phyloP scores from a whole-genome alignment of 352 stramenopile species.

The Hyaloperonospora brassicae region DNA sequence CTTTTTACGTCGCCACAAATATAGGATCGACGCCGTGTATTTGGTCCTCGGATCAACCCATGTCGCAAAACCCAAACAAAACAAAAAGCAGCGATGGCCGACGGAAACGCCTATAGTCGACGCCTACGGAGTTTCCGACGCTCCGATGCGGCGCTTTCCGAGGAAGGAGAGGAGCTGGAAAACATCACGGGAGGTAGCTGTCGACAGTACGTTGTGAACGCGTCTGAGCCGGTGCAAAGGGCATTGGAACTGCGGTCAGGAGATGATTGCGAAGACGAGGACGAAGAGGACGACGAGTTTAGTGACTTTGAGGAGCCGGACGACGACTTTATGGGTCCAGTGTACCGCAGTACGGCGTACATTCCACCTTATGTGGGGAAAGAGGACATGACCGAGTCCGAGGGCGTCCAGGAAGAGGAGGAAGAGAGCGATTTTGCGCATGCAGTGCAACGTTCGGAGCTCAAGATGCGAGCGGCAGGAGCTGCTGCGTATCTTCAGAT shows the following conservation, averaged over 20 bases:
- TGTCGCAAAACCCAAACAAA: no score
- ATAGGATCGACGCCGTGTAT: neutral
- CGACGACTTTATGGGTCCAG: conserved; percentile 24
- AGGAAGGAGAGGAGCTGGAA: conserved; percentile 13
- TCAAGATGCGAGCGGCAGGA: conserved; percentile 26
- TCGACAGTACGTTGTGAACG: conserved; percentile 23
- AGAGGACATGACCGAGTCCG: conserved; percentile 25
- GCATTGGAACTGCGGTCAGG: conserved; percentile 41
- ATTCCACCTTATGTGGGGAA: conserved; percentile 12
- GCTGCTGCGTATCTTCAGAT: conserved; percentile 29
- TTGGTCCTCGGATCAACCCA: no score
- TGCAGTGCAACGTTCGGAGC: conserved; percentile 22
- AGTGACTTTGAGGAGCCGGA: conserved; percentile 36
- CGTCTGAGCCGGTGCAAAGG: conserved; percentile 50
- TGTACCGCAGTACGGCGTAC: conserved; percentile 25
- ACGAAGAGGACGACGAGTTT: conserved; percentile 32
- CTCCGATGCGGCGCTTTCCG: conserved; percentile 20
- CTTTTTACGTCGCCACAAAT: neutral
- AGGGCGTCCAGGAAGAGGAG: conserved; percentile 22
- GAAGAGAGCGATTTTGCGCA: conserved; percentile 15
- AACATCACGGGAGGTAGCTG: conserved; percentile 4
- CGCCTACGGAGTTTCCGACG: conserved; percentile 17
- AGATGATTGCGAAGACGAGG: conserved; percentile 36
- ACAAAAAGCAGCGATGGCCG: conserved; percentile 14
- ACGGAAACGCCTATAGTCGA: conserved; percentile 22